These are phyloP conservation scores for Sedum album DNA, from an alignment of 164 flowering plant genomes.

Conservation along the genomic window DNA sequence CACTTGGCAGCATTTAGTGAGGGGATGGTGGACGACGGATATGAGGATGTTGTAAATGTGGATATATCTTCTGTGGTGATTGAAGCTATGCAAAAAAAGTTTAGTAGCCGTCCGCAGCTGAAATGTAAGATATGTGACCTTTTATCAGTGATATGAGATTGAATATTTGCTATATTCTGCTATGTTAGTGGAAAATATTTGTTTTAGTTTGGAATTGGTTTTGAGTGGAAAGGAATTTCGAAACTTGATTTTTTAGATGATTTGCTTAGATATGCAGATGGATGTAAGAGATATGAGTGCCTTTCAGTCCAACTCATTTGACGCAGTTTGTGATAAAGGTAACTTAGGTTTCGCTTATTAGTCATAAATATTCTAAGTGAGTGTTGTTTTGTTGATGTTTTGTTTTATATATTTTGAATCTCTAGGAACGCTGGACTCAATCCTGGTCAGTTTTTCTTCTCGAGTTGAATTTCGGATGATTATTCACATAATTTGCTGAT, in stretches of 20 bases:
- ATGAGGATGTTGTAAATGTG: conserved; percentile 54
- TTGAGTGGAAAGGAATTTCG: no score
- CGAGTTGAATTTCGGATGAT: conserved; percentile 2
- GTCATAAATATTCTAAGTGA: not conserved
- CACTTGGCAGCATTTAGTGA: conserved; percentile 74
- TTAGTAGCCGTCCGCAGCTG: conserved; percentile 38
- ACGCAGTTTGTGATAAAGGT: conserved; percentile 78
- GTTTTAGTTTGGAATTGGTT: no score
- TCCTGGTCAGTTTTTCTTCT: conserved; percentile 56
- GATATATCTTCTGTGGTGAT: conserved; percentile 80
- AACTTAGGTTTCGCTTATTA: not conserved
- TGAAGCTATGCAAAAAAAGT: conserved; percentile 63
- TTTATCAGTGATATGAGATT: not conserved
- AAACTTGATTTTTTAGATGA: no score
- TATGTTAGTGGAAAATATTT: no score
- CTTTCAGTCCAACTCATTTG: conserved; percentile 52
- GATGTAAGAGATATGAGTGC: conserved; percentile 72
- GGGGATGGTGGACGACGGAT: conserved; percentile 76
- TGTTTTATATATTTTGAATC: conserved; percentile 7
- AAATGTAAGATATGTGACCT: conserved; percentile 44
- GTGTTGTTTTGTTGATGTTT: not conserved
- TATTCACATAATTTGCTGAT: conserved; percentile 16
- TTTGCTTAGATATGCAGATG: conserved; percentile 44
- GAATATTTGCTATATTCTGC: not conserved
- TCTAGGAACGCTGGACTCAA: conserved; percentile 81